Evolutionary conservation across 805 yeast genomes (phyloP).

Genomic region (Phaffomyces thermotolerans): DNA sequence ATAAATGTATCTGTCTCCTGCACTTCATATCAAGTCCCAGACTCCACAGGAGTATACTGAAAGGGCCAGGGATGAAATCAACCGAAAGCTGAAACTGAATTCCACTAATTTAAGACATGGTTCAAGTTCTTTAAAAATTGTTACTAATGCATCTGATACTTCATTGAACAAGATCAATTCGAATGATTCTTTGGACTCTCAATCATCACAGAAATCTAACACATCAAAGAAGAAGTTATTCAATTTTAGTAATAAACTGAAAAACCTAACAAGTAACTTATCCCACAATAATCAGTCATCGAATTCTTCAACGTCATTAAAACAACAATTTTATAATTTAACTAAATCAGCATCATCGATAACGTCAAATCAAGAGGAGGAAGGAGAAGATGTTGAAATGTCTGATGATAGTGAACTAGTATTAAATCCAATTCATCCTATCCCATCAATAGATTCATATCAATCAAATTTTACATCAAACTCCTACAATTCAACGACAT

Average conservation of each 20-base stretch:
- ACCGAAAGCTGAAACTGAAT: slow-evolving; percentile 17
- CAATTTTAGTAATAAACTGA: slow-evolving; percentile 8
- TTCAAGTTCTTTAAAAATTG: slow-evolving; percentile 23
- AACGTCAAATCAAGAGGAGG: background rate
- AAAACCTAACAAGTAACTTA: slow-evolving; percentile 4
- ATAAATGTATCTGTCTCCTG: slow-evolving; percentile 22
- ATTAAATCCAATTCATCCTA: slow-evolving; percentile 18
- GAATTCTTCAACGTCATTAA: slow-evolving; percentile 2
- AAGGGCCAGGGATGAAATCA: slow-evolving; percentile 26
- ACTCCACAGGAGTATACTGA: slow-evolving; percentile 26
- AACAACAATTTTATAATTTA: slow-evolving; percentile 5
- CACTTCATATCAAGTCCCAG: slow-evolving; percentile 8
- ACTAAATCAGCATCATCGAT: slow-evolving; percentile 3
- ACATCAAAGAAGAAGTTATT: slow-evolving; percentile 3
- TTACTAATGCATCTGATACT: slow-evolving; percentile 20
- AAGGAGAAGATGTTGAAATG: slow-evolving; percentile 13
- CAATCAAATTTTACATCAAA: slow-evolving; percentile 1
- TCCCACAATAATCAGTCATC: slow-evolving; percentile 3
- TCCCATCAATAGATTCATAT: slow-evolving; percentile 19
- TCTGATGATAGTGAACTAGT: slow-evolving; percentile 6
- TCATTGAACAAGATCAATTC: slow-evolving; percentile 18
- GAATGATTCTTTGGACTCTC: slow-evolving; percentile 18
- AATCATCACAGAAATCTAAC: background rate
- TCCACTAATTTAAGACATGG: slow-evolving; percentile 22
- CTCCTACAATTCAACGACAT: slow-evolving; percentile 8